Conservation (phyloP, 805 yeast species). For the Kluyveromyces starmeri region DNA sequence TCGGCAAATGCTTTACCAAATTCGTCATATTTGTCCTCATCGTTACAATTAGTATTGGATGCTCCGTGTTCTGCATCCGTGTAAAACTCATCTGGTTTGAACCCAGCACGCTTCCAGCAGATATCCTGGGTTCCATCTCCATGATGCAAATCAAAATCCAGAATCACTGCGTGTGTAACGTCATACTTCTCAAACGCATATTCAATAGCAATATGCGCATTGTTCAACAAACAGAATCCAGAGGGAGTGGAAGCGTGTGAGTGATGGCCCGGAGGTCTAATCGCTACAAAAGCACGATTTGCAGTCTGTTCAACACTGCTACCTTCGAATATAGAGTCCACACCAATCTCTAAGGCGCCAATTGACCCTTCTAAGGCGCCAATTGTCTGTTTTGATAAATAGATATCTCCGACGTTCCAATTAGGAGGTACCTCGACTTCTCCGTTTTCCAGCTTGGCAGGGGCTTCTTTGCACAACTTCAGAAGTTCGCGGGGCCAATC, state of each 20-base stretch:
- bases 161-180: slow-evolving; percentile 71
- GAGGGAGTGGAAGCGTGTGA: slow-evolving; percentile 77
- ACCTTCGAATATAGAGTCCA: slow-evolving; percentile 42
- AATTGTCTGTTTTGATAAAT: slow-evolving; percentile 54
- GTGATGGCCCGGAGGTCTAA: slow-evolving; percentile 85
- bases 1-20: slow-evolving; percentile 35
- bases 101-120: slow-evolving; percentile 62
- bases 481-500: slow-evolving; percentile 58
- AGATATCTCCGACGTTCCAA: slow-evolving; percentile 82
- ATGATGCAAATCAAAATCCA: slow-evolving; percentile 80
- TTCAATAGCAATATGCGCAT: slow-evolving; percentile 73
- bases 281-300: slow-evolving; percentile 51
- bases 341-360: slow-evolving; percentile 65
- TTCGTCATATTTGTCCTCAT: slow-evolving; percentile 35
- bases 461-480: slow-evolving; percentile 52
- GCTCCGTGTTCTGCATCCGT: slow-evolving; percentile 7
- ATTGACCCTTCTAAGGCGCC: slow-evolving; percentile 69
- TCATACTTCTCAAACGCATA: slow-evolving; percentile 56
- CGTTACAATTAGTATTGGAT: slow-evolving; percentile 21
- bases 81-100: slow-evolving; percentile 21
- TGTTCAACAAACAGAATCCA: slow-evolving; percentile 75
- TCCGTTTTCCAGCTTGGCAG: slow-evolving; percentile 40
- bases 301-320: slow-evolving; percentile 28
- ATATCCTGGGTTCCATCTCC: slow-evolving; percentile 88
- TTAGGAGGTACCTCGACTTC: slow-evolving; percentile 67